A percentile compares a stretch with the other conserved stretches of the same genome.
phyloP scores from a whole-genome alignment of 169 alveolate species.

The Plasmodium billcollinsi region DNA sequence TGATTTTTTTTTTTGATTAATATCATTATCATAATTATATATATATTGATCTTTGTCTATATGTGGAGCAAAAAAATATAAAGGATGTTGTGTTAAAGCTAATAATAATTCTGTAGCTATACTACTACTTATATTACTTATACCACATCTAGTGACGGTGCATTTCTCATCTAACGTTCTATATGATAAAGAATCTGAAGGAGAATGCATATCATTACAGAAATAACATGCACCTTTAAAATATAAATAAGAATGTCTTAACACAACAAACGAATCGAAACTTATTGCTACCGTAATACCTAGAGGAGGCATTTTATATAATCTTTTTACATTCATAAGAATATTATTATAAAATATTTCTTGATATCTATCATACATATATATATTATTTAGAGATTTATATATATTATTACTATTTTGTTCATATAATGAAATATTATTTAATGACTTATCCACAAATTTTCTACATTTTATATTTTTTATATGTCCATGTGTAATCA shows the following conservation, averaged over 20 bases:
- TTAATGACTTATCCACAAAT: background rate
- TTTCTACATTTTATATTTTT: background rate
- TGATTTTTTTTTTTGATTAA: background rate
- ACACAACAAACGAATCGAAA: conserved; percentile 80
- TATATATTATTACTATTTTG: background rate
- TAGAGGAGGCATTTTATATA: conserved; percentile 77
- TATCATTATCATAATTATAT: conserved; percentile 1
- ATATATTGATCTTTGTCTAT: conserved; percentile 45
- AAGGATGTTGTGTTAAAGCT: conserved; percentile 82
- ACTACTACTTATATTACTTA: conserved; percentile 83
- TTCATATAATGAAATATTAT: background rate
- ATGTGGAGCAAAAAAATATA: conserved; percentile 80
- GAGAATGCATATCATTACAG: conserved; percentile 83
- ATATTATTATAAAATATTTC: conserved; percentile 52
- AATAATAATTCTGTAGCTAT: conserved; percentile 80
- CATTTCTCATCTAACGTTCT: conserved; percentile 85
- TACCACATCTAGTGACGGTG: conserved; percentile 81
- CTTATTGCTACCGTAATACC: conserved; percentile 82
- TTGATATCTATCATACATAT: too few relatives aligned
- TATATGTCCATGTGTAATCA: background rate
- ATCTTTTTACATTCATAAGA: conserved; percentile 10
- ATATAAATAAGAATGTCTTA: conserved; percentile 82
- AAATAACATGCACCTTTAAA: conserved; percentile 83
- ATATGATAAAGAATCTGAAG: conserved; percentile 37
- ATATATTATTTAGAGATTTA: background rate